A percentile compares a stretch with the other conserved stretches of the same genome.
Conservation (phyloP, 306 rosid species). For the Pyrus pyrifolia region DNA sequence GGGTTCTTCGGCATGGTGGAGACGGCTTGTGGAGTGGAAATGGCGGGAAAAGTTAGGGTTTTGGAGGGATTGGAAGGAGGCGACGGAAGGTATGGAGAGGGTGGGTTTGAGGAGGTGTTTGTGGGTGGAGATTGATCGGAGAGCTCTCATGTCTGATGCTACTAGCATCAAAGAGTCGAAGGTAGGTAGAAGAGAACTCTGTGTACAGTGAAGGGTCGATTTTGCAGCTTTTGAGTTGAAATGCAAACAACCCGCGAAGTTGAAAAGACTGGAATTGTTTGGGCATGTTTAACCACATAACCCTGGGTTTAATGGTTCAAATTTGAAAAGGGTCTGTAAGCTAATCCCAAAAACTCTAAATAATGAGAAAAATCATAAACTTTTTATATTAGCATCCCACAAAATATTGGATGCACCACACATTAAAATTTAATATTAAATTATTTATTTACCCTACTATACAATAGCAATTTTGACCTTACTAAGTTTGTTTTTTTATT, state of each 20-base stretch:
- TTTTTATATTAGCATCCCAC: too few relatives aligned
- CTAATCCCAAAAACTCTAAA: too few relatives aligned
- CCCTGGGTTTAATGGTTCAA: neutral
- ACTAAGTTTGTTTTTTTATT: too few relatives aligned
- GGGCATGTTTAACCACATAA: neutral
- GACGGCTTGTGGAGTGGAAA: slow-evolving; percentile 17
- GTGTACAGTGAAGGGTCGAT: too few relatives aligned
- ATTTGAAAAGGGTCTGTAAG: too few relatives aligned
- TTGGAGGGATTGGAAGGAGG: slow-evolving; percentile 30
- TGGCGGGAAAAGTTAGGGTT: slow-evolving; percentile 24
- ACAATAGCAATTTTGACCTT: too few relatives aligned
- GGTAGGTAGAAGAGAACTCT: neutral
- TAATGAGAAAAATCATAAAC: too few relatives aligned
- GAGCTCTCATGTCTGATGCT: slow-evolving; percentile 37
- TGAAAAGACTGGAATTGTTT: neutral
- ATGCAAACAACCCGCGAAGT: slow-evolving; percentile 13
- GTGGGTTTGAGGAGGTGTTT: slow-evolving; percentile 22
- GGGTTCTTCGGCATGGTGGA: slow-evolving; percentile 11
- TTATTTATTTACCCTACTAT: too few relatives aligned
- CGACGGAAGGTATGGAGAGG: slow-evolving; percentile 18
- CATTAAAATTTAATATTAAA: too few relatives aligned
- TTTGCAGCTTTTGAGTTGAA: slow-evolving; percentile 7
- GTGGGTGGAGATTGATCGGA: slow-evolving; percentile 42
- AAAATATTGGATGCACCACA: too few relatives aligned
- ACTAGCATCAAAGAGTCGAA: slow-evolving; percentile 2